phyloP scores from a whole-genome alignment of 495 filamentous ascomycete genomes.

The Penicillium argentinense region DNA sequence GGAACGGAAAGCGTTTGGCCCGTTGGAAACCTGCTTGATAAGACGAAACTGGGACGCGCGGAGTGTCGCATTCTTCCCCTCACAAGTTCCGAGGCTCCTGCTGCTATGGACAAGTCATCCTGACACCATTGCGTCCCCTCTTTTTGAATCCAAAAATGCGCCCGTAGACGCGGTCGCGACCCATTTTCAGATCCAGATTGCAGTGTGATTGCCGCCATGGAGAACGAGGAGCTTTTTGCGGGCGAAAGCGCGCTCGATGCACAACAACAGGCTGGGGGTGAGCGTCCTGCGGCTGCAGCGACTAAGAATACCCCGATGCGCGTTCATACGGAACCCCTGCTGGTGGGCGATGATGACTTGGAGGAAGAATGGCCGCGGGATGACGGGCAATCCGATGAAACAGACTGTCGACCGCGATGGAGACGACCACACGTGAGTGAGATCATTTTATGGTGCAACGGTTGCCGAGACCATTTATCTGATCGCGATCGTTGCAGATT shows the following conservation, averaged over 20 bases:
- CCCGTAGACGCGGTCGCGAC: neutral
- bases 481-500: conserved; percentile 55
- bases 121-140: conserved; percentile 7
- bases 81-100: neutral
- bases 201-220: conserved; percentile 14
- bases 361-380: conserved; percentile 11
- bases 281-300: conserved; percentile 1
- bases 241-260: conserved; percentile 20
- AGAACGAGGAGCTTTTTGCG: conserved; percentile 29
- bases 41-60: too few species aligned
- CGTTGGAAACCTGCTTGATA: conserved; percentile 14
- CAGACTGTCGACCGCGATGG: conserved; percentile 20
- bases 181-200: neutral
- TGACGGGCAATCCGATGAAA: conserved; percentile 1
- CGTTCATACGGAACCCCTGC: conserved; percentile 15
- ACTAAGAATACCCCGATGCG: conserved; percentile 10
- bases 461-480: conserved; percentile 2
- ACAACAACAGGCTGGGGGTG: conserved; percentile 8
- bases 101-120: conserved; percentile 4
- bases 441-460: conserved; percentile 1
- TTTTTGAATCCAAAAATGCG: conserved; percentile 1
- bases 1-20: too few species aligned
- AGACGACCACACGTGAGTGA: conserved; percentile 24
- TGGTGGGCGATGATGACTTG: conserved; percentile 8
- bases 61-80: neutral